These are phyloP conservation scores for Neurospora sp. DNA, from an alignment of 495 filamentous ascomycete species.

Conservation along the genomic window DNA sequence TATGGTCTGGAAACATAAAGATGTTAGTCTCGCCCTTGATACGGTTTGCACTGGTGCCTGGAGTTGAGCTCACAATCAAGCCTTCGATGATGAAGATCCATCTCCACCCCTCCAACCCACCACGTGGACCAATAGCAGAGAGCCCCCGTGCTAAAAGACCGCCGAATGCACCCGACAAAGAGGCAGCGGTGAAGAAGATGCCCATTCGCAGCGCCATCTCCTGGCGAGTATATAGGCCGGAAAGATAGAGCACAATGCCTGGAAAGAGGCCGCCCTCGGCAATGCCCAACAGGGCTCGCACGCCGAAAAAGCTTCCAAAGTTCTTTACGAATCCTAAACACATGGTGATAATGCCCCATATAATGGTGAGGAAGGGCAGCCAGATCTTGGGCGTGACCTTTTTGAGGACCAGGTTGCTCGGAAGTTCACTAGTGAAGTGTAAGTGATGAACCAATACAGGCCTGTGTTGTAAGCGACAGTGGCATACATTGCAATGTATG, in stretches of 20 bases:
- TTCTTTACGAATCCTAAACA: slow-evolving; percentile 68
- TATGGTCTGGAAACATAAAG: slow-evolving; percentile 34
- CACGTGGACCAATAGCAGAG: slow-evolving; percentile 27
- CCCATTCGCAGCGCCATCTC: slow-evolving; percentile 46
- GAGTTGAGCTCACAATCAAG: slow-evolving; percentile 29
- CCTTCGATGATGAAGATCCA: slow-evolving; percentile 47
- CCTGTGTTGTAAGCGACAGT: not conserved
- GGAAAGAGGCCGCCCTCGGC: slow-evolving; percentile 42
- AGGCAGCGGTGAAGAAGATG: slow-evolving; percentile 44
- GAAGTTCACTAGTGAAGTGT: slow-evolving; percentile 48
- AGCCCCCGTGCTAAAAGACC: slow-evolving; percentile 37
- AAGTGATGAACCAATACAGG: not conserved
- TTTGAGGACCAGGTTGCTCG: slow-evolving; percentile 82
- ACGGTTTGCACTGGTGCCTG: not conserved
- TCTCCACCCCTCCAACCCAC: slow-evolving; percentile 35
- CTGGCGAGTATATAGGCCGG: slow-evolving; percentile 33
- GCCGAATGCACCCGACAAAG: slow-evolving; percentile 47
- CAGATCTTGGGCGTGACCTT: slow-evolving; percentile 50
- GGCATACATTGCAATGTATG: slow-evolving; percentile 39
- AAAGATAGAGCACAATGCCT: slow-evolving; percentile 42
- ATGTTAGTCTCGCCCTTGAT: not conserved
- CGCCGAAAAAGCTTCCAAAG: slow-evolving; percentile 63
- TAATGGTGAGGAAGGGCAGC: slow-evolving; percentile 44
- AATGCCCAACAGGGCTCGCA: slow-evolving; percentile 65
- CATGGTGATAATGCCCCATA: slow-evolving; percentile 48